These are phyloP conservation scores for Chlorociboria aeruginascens DNA, from an alignment of 495 filamentous ascomycete species.

Conservation along the genomic window DNA sequence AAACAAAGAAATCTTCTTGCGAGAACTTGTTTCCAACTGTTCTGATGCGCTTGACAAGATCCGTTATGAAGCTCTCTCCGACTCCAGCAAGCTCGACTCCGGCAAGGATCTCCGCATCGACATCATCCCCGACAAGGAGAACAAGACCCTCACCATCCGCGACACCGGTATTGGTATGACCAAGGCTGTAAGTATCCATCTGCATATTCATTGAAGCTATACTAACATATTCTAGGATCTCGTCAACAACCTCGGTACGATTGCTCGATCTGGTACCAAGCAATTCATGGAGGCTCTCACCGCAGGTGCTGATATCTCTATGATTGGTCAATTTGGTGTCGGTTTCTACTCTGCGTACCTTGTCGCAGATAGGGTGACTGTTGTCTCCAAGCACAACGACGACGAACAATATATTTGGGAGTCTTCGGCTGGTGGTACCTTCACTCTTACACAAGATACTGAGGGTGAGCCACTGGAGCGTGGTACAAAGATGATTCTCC, in stretches of 20 bases:
- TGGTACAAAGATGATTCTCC: constrained; percentile 94
- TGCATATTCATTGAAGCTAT: constrained; percentile 16
- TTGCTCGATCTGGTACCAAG: constrained; percentile 97
- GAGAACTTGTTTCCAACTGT: constrained; percentile 94
- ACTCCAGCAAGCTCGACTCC: constrained; percentile 90
- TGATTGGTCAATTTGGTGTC: constrained; percentile 99
- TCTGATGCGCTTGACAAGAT: constrained; percentile 99
- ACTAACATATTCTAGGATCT: constrained; percentile 51
- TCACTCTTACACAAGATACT: constrained; percentile 84
- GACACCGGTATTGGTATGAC: constrained; percentile 99
- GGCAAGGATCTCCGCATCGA: constrained; percentile 96
- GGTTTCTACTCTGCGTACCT: constrained; percentile 99
- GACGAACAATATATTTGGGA: constrained; percentile 99
- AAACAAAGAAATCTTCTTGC: constrained; percentile 99
- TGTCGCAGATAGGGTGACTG: constrained; percentile 90
- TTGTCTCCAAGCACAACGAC: constrained; percentile 97
- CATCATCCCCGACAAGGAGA: constrained; percentile 92
- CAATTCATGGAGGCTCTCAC: constrained; percentile 99
- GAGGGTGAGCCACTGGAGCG: constrained; percentile 84
- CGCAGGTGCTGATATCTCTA: constrained; percentile 97
- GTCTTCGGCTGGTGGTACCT: constrained; percentile 93
- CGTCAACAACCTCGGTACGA: constrained; percentile 99
- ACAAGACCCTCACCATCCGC: constrained; percentile 91
- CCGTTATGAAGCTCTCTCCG: constrained; percentile 93
- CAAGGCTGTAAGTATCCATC: constrained; percentile 71